Conservation (phyloP, 2,329 filamentous ascomycete genomes). For the Parastagonospora avenae region DNA sequence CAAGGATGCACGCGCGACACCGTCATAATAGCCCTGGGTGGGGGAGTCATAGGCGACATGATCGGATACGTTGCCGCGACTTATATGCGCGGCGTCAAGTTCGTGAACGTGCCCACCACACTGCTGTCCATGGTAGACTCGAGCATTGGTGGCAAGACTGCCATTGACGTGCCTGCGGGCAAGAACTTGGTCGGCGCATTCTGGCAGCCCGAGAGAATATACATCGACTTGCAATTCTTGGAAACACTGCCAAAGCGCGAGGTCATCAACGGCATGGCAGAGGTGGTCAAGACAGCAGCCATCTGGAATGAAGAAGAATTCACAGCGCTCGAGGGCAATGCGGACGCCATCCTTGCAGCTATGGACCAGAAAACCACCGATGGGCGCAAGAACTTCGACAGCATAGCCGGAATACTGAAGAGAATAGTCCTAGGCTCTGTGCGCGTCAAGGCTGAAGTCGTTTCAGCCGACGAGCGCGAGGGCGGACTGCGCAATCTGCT, state of each 20-base stretch:
- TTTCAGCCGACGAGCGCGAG: constrained; percentile 92
- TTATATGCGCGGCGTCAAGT: constrained; percentile 96
- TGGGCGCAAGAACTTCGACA: constrained; percentile 65
- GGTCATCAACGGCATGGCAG: constrained; percentile 98
- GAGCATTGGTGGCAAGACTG: constrained; percentile 97
- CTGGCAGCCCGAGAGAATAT: constrained; percentile 93
- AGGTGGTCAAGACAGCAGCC: constrained; percentile 96
- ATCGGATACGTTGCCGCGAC: constrained; percentile 97
- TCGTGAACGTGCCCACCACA: constrained; percentile 95
- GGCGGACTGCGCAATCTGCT: constrained; percentile 91
- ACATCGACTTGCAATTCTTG: constrained; percentile 90
- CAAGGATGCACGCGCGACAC: constrained; percentile 94
- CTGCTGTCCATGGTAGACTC: constrained; percentile 97
- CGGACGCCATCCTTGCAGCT: constrained; percentile 73
- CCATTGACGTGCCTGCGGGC: constrained; percentile 92
- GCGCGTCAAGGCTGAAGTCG: constrained; percentile 91
- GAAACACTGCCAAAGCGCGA: constrained; percentile 88
- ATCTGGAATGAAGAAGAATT: constrained; percentile 95
- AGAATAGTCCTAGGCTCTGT: constrained; percentile 83
- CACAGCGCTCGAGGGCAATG: constrained; percentile 79
- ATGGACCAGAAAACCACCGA: constrained; percentile 66
- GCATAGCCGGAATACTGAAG: constrained; percentile 63
- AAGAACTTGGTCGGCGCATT: constrained; percentile 97
- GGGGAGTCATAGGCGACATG: constrained; percentile 97
- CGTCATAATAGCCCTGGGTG: constrained; percentile 90